These are phyloP conservation scores for Myxozyma sirexii DNA, from an alignment of 805 yeast genomes.

Conservation along the genomic window DNA sequence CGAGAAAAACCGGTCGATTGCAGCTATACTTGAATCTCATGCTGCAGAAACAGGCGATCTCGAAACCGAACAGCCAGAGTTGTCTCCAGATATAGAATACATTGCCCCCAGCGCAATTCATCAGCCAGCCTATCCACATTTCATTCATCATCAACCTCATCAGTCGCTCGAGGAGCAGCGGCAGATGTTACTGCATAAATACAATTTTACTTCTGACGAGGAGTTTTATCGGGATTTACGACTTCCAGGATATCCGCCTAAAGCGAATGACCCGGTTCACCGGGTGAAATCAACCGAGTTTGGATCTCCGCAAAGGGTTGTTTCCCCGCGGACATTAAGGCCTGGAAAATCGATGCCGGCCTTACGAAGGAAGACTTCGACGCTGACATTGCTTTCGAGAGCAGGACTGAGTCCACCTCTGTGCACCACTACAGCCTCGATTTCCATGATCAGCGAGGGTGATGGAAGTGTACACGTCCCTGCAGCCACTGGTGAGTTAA, in stretches of 20 bases:
- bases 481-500: neutral
- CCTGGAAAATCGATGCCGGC: conserved; percentile 23
- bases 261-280: neutral
- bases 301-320: conserved; percentile 1
- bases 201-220: conserved; percentile 21
- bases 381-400: conserved; percentile 9
- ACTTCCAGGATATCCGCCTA: neutral
- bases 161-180: conserved; percentile 15
- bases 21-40: conserved; percentile 1
- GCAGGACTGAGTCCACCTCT: conserved; percentile 7
- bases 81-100: neutral
- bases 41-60: neutral
- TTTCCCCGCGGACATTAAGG: neutral
- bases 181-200: conserved; percentile 2
- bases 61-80: neutral
- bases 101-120: neutral
- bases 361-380: conserved; percentile 15
- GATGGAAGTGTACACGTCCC: neutral
- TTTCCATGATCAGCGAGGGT: neutral
- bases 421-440: neutral
- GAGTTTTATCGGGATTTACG: conserved; percentile 7
- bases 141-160: conserved; percentile 1
- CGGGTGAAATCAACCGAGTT: conserved; percentile 7
- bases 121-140: neutral
- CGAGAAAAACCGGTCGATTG: conserved; percentile 6